phyloP scores from a whole-genome alignment of 306 rosid species.

The Cicer bijugum region DNA sequence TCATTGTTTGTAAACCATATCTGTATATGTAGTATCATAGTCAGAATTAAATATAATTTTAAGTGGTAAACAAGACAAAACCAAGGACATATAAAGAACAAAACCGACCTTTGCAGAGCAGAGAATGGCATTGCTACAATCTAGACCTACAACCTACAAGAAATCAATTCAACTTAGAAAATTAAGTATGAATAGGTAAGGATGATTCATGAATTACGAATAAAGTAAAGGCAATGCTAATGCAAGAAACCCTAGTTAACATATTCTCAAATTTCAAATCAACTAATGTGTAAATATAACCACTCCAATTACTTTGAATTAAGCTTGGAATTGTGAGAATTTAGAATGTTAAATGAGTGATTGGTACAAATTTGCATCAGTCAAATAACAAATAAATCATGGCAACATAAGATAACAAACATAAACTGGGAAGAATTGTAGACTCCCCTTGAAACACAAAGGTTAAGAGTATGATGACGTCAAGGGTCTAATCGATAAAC shows the following conservation, averaged over 20 bases:
- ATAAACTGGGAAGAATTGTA: conserved; percentile 31
- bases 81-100: conserved; percentile 23
- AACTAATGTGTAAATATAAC: conserved; percentile 16
- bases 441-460: conserved; percentile 39
- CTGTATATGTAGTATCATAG: background rate
- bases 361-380: background rate
- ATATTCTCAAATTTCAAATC: conserved; percentile 30
- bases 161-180: conserved; percentile 41
- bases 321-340: conserved; percentile 21
- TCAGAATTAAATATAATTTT: conserved; percentile 16
- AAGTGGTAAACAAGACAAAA: conserved; percentile 30
- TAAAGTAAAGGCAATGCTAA: conserved; percentile 20
- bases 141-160: conserved; percentile 79
- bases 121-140: conserved; percentile 80
- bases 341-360: conserved; percentile 23
- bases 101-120: conserved; percentile 91
- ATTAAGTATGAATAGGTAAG: conserved; percentile 5
- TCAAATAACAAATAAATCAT: conserved; percentile 20
- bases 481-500: conserved; percentile 41
- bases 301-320: conserved; percentile 28
- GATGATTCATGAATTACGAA: conserved; percentile 30
- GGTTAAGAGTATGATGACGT: conserved; percentile 28
- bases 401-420: conserved; percentile 15
- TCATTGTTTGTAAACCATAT: conserved; percentile 26
- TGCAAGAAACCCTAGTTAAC: conserved; percentile 33